These are phyloP conservation scores for Pulveroboletus sp. DNA, from an alignment of 768 basidiomycete genomes.

Conservation along the genomic window DNA sequence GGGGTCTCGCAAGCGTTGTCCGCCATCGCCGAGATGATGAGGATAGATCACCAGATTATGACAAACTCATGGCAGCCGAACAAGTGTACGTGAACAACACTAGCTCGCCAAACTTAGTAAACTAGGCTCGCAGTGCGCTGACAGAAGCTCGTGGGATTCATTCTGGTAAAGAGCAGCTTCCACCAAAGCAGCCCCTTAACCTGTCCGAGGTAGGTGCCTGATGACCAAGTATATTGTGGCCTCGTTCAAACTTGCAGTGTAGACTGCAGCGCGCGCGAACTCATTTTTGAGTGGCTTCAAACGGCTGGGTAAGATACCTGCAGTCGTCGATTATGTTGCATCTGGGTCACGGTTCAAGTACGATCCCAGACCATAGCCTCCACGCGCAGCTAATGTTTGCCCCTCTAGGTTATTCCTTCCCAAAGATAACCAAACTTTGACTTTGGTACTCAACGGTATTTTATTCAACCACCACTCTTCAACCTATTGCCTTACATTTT, in stretches of 20 bases:
- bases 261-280: slow-evolving; percentile 70
- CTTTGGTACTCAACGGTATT: slow-evolving; percentile 81
- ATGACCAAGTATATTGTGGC: background rate
- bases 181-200: slow-evolving; percentile 80
- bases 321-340: slow-evolving; percentile 89
- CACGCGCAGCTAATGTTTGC: background rate
- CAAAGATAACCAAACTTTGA: slow-evolving; percentile 90
- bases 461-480: background rate
- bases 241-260: slow-evolving; percentile 2
- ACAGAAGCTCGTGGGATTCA: slow-evolving; percentile 81
- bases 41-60: slow-evolving; percentile 91
- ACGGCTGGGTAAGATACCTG: slow-evolving; percentile 76
- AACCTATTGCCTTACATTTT: slow-evolving; percentile 4
- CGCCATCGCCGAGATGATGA: slow-evolving; percentile 95
- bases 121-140: slow-evolving; percentile 52
- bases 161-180: slow-evolving; percentile 81
- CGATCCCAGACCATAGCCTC: slow-evolving; percentile 10
- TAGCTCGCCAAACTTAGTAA: background rate
- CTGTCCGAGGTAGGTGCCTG: slow-evolving; percentile 71
- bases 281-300: slow-evolving; percentile 92
- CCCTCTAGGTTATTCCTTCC: slow-evolving; percentile 66
- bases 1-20: slow-evolving; percentile 83
- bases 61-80: slow-evolving; percentile 93
- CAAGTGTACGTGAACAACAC: slow-evolving; percentile 61
- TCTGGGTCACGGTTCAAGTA: slow-evolving; percentile 96